Base-by-base conservation (phyloP, 108 stramenopile genomes). In the Thalassiosira profunda region DNA sequence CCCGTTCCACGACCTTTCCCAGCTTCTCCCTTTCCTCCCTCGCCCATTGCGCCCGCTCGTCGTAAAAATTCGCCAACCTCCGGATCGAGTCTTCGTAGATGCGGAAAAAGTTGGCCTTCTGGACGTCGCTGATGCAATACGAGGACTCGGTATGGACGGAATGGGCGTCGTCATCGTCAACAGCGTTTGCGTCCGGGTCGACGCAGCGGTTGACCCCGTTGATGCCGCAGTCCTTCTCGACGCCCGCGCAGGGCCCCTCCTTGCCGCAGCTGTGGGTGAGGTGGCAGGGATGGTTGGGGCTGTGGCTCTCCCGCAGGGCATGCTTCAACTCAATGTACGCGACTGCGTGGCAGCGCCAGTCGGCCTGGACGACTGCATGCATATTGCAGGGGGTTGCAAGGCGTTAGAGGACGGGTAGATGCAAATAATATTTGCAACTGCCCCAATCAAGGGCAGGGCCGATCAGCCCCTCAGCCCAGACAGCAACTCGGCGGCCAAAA, bases 11-110 rank as follows among this genome's bases (percentile, higher is more conserved):
- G 11, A 81, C 72, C n/a, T 70, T 45, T 49, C 83, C 75, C 43
- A 91, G 52, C 2, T 72, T 82, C 0, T 53, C 21, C 55, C 69
- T 79, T 58, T 87, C 84, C 9, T 62, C 46, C 18, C 55, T 23
- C 11, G 86, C 87, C 87, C 86, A 87, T 0, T 37, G 3, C 46
- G 76, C 67, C 58, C 77, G 85, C 48, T 88, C 84, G 8, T 69
- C 45, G 55, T 88, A 89, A 63, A 89, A 89, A 10, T 76, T 70
- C 34, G 63, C 34, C 26, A 87, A 38, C 42, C 87, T 78, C n/a
- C 30, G 20, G 33, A 87, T 69, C 15, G 83, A 86, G 35, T 49
- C 68, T 0, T 74, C 66, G 4, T 80, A 68, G 21, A 82, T 67
- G 12, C 36, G 46, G 34, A 76, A 76, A 48, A 79, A 82, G 1